These are phyloP conservation scores for Hyaloscypha variabilis DNA, from an alignment of 495 filamentous ascomycete genomes.

Conservation along the genomic window DNA sequence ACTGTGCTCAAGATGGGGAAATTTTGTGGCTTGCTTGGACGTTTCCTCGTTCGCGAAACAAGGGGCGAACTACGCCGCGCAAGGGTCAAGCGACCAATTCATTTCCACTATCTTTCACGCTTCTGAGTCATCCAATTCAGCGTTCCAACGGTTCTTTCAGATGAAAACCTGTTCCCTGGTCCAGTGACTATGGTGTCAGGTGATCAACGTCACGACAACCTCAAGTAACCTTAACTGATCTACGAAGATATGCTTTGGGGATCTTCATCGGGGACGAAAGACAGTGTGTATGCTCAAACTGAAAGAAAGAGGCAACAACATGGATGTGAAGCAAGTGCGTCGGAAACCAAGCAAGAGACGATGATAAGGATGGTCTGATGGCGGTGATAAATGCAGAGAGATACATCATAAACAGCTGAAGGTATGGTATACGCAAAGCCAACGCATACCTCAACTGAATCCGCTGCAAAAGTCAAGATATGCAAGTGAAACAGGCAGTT, in stretches of 20 bases:
- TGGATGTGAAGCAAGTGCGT: not conserved
- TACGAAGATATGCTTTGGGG: too few species aligned
- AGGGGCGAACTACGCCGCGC: not conserved
- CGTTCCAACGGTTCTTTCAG: too few species aligned
- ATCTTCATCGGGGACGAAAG: too few species aligned
- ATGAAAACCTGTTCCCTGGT: too few species aligned
- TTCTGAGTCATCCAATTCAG: not conserved
- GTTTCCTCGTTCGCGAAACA: not conserved
- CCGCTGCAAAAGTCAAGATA: not conserved
- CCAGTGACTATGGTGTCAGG: too few species aligned
- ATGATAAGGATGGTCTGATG: not conserved
- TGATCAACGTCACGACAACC: too few species aligned
- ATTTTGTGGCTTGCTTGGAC: not conserved
- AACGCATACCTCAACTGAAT: not conserved
- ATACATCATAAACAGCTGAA: not conserved
- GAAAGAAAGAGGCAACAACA: not conserved
- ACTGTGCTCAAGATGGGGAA: not conserved
- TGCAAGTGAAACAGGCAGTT: not conserved
- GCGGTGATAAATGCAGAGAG: not conserved
- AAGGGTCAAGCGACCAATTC: not conserved
- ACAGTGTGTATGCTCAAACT: too few species aligned
- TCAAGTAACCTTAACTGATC: too few species aligned
- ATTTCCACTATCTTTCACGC: not conserved
- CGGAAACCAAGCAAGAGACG: not conserved
- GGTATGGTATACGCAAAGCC: not conserved